Evolutionary conservation across 495 filamentous ascomycete species (phyloP).

Genomic region (Umbilicaria muhlenbergii): DNA sequence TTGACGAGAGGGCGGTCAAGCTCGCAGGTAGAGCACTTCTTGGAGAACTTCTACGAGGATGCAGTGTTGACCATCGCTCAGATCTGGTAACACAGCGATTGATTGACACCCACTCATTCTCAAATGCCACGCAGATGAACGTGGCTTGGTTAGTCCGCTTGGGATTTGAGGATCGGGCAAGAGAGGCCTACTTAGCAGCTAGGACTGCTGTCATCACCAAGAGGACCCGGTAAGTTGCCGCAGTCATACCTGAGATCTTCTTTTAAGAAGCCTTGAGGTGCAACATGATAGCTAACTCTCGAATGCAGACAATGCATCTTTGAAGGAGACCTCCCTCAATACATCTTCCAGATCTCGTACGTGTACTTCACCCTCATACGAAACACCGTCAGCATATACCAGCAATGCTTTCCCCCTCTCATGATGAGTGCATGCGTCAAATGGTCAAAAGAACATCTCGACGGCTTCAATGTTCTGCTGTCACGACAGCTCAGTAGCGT

Average conservation of each 20-base stretch:
- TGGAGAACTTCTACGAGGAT: background rate
- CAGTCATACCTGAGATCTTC: background rate
- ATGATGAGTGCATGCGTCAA: conserved; percentile 88
- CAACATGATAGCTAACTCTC: conserved; percentile 17
- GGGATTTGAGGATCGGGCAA: conserved; percentile 77
- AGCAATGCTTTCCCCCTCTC: conserved; percentile 69
- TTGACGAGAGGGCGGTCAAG: conserved; percentile 69
- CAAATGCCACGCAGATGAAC: conserved; percentile 52
- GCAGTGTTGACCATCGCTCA: background rate
- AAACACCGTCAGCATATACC: conserved; percentile 78
- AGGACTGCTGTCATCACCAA: conserved; percentile 60
- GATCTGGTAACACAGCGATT: conserved; percentile 55
- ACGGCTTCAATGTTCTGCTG: conserved; percentile 74
- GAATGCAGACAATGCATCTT: conserved; percentile 68
- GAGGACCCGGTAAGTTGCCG: conserved; percentile 52
- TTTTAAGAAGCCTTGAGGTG: background rate
- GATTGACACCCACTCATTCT: conserved; percentile 54
- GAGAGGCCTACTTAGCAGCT: conserved; percentile 72
- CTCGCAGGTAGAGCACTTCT: conserved; percentile 36
- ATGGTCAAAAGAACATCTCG: conserved; percentile 88
- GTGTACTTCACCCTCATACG: conserved; percentile 91
- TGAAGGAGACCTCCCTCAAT: conserved; percentile 76
- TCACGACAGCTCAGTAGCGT: conserved; percentile 72
- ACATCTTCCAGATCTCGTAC: conserved; percentile 91
- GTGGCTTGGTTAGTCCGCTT: conserved; percentile 71